Evolutionary conservation across 2,329 filamentous ascomycete species (phyloP).

Genomic region (Cryphonectria carpinicola): DNA sequence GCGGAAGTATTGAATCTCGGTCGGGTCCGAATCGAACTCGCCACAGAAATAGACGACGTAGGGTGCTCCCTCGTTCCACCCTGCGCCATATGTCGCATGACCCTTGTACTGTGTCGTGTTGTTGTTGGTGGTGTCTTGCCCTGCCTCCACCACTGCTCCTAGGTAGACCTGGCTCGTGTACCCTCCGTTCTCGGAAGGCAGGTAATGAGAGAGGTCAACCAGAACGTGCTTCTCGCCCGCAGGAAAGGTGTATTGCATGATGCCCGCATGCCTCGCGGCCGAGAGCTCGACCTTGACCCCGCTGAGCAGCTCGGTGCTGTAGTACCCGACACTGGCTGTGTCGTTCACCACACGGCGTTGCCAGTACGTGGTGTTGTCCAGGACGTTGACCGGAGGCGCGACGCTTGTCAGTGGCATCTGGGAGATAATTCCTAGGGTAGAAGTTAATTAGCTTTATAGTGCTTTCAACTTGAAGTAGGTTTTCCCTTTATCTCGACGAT

Average conservation of each 20-base stretch:
- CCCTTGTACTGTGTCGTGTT: conserved; percentile 35
- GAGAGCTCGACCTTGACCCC: conserved; percentile 54
- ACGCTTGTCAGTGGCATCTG: conserved; percentile 50
- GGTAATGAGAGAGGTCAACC: conserved; percentile 53
- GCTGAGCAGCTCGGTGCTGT: conserved; percentile 52
- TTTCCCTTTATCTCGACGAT: not conserved
- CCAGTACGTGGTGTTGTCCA: conserved; percentile 54
- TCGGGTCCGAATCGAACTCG: conserved; percentile 43
- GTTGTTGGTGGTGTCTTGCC: conserved; percentile 40
- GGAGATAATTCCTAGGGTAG: conserved; percentile 42
- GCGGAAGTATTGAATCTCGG: conserved; percentile 43
- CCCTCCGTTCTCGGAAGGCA: conserved; percentile 47
- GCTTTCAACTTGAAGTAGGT: not conserved
- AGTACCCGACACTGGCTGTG: conserved; percentile 57
- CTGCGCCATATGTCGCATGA: conserved; percentile 51
- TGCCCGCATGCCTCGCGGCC: conserved; percentile 52
- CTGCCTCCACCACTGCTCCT: conserved; percentile 39
- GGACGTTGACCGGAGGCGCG: conserved; percentile 47
- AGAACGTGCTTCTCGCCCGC: conserved; percentile 46
- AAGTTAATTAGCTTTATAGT: not conserved
- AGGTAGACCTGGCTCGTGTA: conserved; percentile 46
- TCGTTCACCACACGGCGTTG: conserved; percentile 45
- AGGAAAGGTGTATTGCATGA: conserved; percentile 57
- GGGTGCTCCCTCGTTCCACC: conserved; percentile 48
- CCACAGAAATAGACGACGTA: conserved; percentile 50